Evolutionary conservation across 108 stramenopile species (phyloP).

Genomic region (Stephanodiscus minutulus): DNA sequence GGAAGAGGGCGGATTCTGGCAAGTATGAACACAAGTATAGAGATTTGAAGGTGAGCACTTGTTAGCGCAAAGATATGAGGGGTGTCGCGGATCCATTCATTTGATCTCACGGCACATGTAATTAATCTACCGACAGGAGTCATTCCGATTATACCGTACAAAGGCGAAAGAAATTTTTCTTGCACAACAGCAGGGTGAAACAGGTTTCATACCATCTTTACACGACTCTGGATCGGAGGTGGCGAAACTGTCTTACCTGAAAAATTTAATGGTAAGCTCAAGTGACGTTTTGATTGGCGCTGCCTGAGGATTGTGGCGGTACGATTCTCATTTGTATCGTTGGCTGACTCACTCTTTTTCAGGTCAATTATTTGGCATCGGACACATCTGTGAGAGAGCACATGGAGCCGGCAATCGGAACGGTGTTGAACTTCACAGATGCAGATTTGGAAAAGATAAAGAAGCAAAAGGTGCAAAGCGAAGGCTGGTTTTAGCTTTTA

Average conservation of each 20-base stretch:
- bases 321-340: not conserved
- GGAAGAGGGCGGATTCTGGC: conserved; percentile 53
- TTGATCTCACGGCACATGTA: not conserved
- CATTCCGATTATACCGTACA: conserved; percentile 86
- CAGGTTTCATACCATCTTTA: conserved; percentile 45
- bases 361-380: conserved; percentile 70
- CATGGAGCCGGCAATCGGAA: conserved; percentile 89
- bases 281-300: not conserved
- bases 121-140: conserved; percentile 48
- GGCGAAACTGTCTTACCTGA: conserved; percentile 76
- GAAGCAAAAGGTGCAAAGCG: conserved; percentile 69
- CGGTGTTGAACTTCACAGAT: conserved; percentile 80
- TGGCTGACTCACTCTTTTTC: not conserved
- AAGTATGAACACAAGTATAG: conserved; percentile 88
- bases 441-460: conserved; percentile 74
- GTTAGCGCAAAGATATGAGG: not conserved
- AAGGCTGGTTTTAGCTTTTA: conserved; percentile 60
- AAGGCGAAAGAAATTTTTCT: conserved; percentile 93
- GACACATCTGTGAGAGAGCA: conserved; percentile 73
- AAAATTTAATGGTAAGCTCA: conserved; percentile 75
- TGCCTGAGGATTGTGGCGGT: not conserved
- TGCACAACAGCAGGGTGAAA: conserved; percentile 71
- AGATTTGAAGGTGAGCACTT: conserved; percentile 67
- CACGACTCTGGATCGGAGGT: conserved; percentile 54
- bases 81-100: not conserved